Evolutionary conservation across 106 monocot species (phyloP).

Genomic region (Dendrobium huoshanense): DNA sequence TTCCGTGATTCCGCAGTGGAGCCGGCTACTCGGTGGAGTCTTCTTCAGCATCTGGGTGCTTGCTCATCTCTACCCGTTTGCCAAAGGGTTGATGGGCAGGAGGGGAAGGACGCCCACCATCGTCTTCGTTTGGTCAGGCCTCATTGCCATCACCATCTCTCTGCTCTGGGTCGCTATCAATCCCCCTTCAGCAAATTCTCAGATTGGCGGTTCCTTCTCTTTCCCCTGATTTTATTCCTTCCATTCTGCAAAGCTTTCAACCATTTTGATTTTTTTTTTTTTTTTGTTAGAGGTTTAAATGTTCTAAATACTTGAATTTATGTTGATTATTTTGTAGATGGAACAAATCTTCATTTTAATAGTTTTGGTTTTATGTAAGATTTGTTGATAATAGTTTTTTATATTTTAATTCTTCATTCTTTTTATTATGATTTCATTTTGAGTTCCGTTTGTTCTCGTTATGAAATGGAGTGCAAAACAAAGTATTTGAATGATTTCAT

Average conservation of each 20-base stretch:
- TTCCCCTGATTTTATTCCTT: slow-evolving; percentile 26
- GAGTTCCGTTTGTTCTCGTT: no score
- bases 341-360: background rate
- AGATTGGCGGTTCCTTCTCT: slow-evolving; percentile 55
- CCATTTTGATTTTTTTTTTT: background rate
- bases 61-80: slow-evolving; percentile 53
- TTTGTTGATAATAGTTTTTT: no score
- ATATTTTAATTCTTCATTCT: no score
- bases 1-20: slow-evolving; percentile 58
- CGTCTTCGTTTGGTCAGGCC: slow-evolving; percentile 53
- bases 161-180: slow-evolving; percentile 25
- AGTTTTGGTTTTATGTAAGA: no score
- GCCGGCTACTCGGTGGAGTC: slow-evolving; percentile 46
- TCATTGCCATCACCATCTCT: slow-evolving; percentile 53
- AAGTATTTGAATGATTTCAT: no score
- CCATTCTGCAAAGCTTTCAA: background rate
- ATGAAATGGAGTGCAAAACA: no score
- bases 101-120: slow-evolving; percentile 50
- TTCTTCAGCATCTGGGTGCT: slow-evolving; percentile 77
- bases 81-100: slow-evolving; percentile 53
- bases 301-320: background rate
- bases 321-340: slow-evolving; percentile 5
- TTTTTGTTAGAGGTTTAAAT: background rate
- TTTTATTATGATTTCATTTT: no score
- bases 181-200: slow-evolving; percentile 29